Percentiles rank a stretch among this genome's conserved stretches.
Conservation (phyloP, 1,139 yeast genomes). For the Protomyces macrosporus region DNA sequence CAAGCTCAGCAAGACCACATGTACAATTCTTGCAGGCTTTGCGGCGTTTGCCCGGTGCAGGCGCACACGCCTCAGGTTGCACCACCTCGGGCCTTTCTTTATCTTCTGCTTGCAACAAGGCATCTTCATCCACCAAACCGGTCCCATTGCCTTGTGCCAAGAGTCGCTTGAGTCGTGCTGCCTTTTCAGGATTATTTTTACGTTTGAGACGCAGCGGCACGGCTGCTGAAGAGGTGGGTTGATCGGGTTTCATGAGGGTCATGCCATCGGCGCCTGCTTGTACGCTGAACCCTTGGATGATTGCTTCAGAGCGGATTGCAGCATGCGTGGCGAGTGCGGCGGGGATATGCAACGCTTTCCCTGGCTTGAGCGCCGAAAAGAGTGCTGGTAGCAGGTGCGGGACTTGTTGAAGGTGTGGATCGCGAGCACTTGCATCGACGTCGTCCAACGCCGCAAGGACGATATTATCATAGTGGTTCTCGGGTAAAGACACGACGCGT, state of each 20-base stretch:
- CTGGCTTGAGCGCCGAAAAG: constrained; percentile 28
- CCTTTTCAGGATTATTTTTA: constrained; percentile 9
- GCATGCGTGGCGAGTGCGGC: constrained; percentile 40
- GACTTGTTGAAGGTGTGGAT: neutral
- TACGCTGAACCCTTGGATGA: constrained; percentile 14
- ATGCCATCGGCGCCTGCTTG: constrained; percentile 16
- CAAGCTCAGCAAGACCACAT: constrained; percentile 82
- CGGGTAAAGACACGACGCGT: constrained; percentile 49
- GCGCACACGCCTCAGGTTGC: constrained; percentile 43
- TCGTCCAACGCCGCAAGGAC: constrained; percentile 50
- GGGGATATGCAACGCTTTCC: constrained; percentile 45
- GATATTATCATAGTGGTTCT: constrained; percentile 48
- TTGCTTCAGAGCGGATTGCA: constrained; percentile 6
- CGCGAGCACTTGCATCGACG: neutral
- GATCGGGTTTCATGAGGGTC: constrained; percentile 18
- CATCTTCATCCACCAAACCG: constrained; percentile 47
- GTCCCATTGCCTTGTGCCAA: constrained; percentile 33
- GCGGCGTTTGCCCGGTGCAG: constrained; percentile 50
- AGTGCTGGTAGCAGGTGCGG: neutral
- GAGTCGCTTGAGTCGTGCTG: constrained; percentile 37
- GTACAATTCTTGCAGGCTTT: constrained; percentile 92
- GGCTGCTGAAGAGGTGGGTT: neutral
- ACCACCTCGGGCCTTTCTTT: constrained; percentile 39
- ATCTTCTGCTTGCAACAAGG: constrained; percentile 41
- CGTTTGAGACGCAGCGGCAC: constrained; percentile 20